Percentiles rank a stretch among this genome's conserved stretches.
Conservation (phyloP, 176 grass and related monocot species). For the Raddia guianensis region DNA sequence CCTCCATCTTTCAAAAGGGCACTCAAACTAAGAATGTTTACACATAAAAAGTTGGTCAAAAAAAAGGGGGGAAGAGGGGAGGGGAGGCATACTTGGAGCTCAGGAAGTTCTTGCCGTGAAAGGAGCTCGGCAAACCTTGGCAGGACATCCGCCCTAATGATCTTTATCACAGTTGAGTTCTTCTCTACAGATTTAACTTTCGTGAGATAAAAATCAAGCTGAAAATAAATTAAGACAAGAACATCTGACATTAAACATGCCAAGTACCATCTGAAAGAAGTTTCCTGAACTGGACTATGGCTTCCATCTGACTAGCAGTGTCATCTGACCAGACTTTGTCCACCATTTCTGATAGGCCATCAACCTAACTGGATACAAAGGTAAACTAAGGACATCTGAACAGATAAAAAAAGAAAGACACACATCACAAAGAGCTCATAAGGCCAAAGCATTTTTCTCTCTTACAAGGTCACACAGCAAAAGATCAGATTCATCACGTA, state of each 20-base stretch:
- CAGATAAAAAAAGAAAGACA: constrained; percentile 13
- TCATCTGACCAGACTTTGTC: constrained; percentile 74
- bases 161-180: constrained; percentile 59
- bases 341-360: constrained; percentile 56
- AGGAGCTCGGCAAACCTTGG: constrained; percentile 79
- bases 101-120: constrained; percentile 60
- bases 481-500: neutral
- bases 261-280: constrained; percentile 74
- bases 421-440: neutral
- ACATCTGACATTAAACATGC: constrained; percentile 13
- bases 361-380: constrained; percentile 68
- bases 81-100: constrained; percentile 63
- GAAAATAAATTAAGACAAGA: constrained; percentile 3
- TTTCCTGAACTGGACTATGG: constrained; percentile 70
- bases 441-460: neutral
- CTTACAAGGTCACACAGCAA: neutral
- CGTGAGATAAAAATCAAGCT: neutral
- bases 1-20: constrained; percentile 61
- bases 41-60: neutral
- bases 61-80: neutral
- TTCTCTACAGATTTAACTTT: constrained; percentile 43
- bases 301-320: constrained; percentile 61
- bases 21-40: constrained; percentile 1
- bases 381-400: constrained; percentile 38
- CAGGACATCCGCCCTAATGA: constrained; percentile 66